Base-by-base conservation (phyloP, 2,329 filamentous ascomycete species). In the Trichoderma breve region DNA sequence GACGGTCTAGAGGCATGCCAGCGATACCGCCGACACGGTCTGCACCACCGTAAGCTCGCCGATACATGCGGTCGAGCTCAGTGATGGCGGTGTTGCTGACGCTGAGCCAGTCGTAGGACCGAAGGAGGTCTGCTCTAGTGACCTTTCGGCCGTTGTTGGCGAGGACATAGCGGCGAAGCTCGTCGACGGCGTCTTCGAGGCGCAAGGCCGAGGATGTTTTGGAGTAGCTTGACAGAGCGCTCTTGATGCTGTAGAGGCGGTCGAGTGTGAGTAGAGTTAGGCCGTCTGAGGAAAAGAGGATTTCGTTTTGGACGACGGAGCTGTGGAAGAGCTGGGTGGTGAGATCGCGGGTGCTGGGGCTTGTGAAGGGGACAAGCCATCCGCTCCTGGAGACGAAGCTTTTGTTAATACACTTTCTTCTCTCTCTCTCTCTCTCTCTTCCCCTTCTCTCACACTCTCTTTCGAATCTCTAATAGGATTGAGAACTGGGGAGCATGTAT, bases 181-280 rank as follows among this genome's bases (percentile, higher is more conserved):
- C 89, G 77, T 91, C 88, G 62, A 91, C 87, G 32, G 89, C 88
- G 62, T 89, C 85, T 74, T 90, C 88, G 9, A 91, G 83, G 12
- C 85, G 83, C 36, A 82, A 77, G 12, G 80, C 80, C 43, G 81
- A 82, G 21, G 78, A 79, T 1, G 83, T 84, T 71, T 83, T 83
- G 5, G 86, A 84, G 78, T 91, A 91, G 74, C 84, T 85, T 21
- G 86, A 84, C 12, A 92, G 83, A 1, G 88, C 87, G 61, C 84
- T 83, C 78, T 91, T 91, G 81, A 92, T 88, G 55, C 87, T 89
- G 80, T 91, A 92, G 60, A 91, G 79, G 64, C 88, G 84, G 78
- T 92, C 90, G 12, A 91, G 83, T 0, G 88, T 85, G 15, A 91
- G 78, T 8, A 92, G 81, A 0, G 86, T 89, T 12, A 92, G 83